Conservation (phyloP, 2,329 filamentous ascomycete genomes). For the Aspergillus sp. region DNA sequence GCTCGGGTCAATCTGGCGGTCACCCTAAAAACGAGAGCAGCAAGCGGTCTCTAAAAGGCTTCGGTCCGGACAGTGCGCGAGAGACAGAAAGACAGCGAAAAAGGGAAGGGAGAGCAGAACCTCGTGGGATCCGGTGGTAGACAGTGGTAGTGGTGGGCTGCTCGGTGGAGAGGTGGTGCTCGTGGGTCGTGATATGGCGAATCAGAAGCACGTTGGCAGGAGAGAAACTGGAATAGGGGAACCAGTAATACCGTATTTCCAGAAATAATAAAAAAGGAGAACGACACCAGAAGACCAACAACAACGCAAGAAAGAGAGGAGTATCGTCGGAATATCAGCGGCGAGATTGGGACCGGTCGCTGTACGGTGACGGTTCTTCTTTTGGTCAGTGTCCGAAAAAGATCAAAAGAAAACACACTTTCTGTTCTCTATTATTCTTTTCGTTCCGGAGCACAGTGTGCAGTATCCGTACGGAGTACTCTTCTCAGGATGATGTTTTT, state of each 20-base stretch:
- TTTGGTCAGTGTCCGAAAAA: no score
- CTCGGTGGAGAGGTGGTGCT: constrained; percentile 17
- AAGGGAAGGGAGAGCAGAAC: constrained; percentile 14
- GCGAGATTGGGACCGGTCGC: no score
- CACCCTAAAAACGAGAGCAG: constrained; percentile 21
- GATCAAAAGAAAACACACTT: no score
- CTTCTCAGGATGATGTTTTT: neutral
- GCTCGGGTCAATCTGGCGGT: constrained; percentile 15
- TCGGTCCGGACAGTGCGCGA: constrained; percentile 11
- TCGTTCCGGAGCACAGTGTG: no score
- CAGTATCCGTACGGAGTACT: no score
- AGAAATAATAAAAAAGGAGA: no score
- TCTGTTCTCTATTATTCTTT: no score
- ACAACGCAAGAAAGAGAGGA: no score
- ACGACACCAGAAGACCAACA: no score
- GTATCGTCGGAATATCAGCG: no score
- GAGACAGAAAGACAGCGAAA: constrained; percentile 20
- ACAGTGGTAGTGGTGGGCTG: neutral
- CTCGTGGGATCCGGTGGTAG: constrained; percentile 35
- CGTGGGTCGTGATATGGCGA: constrained; percentile 3
- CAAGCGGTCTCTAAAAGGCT: constrained; percentile 26
- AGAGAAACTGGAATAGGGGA: neutral
- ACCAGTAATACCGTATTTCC: neutral
- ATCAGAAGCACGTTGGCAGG: neutral
- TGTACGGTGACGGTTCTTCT: no score